Conservation (phyloP, 23 red algal species). For the Gracilaria gracilis region DNA sequence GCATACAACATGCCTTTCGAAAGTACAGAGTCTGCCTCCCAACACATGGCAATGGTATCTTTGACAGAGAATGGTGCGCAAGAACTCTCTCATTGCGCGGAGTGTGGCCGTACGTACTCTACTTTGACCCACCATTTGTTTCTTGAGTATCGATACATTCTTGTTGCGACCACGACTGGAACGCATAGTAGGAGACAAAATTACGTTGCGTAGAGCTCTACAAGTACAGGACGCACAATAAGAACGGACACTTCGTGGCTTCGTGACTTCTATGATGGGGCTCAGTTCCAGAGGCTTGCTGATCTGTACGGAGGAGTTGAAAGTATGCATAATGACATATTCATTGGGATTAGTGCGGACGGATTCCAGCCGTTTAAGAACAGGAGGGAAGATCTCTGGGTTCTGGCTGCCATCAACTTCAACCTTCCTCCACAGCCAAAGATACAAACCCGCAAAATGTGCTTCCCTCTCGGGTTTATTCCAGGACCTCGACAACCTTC, state of each 20-base stretch:
- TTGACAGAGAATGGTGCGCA: not conserved
- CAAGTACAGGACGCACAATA: not conserved
- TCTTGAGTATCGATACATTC: not conserved
- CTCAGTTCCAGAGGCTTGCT: not conserved
- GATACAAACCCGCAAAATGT: conserved; percentile 29
- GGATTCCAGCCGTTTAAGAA: conserved; percentile 19
- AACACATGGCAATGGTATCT: not conserved
- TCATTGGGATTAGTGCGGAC: not conserved
- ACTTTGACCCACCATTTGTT: not conserved
- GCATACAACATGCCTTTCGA: not conserved
- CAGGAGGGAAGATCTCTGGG: not conserved
- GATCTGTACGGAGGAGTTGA: not conserved
- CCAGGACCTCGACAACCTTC: not conserved
- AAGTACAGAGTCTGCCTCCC: not conserved
- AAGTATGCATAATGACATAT: conserved; percentile 20
- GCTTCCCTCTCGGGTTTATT: conserved; percentile 14
- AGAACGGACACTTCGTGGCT: not conserved
- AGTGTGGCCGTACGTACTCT: not conserved
- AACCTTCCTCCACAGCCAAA: not conserved
- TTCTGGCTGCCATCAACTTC: conserved; percentile 5
- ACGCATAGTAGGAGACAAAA: not conserved
- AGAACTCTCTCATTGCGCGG: not conserved
- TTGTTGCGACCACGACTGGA: not conserved
- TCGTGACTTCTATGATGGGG: not conserved
- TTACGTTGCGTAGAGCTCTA: conserved; percentile 10